phyloP scores from a whole-genome alignment of 305 asterid species.

The Caryopteris hybrid region DNA sequence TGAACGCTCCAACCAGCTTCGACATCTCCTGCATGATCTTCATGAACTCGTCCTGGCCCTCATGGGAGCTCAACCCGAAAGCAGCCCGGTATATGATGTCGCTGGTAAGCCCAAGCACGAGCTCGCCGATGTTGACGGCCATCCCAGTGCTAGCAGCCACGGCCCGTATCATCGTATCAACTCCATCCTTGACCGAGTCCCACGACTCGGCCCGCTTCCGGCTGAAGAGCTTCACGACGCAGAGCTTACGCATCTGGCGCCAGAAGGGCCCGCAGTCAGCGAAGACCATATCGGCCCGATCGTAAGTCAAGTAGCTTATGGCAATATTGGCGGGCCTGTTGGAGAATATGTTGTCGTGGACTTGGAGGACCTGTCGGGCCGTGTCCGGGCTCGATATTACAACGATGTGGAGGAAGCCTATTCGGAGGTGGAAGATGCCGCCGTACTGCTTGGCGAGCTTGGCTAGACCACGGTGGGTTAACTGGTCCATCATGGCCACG shows the following conservation, averaged over 20 bases:
- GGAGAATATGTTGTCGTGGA: slow-evolving; percentile 71
- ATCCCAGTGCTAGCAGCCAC: slow-evolving; percentile 30
- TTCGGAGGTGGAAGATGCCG: slow-evolving; percentile 60
- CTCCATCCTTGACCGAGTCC: slow-evolving; percentile 81
- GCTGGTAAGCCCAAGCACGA: slow-evolving; percentile 63
- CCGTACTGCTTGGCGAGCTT: slow-evolving; percentile 58
- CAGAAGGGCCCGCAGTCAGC: slow-evolving; percentile 87
- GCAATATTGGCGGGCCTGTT: slow-evolving; percentile 81
- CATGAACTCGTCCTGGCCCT: slow-evolving; percentile 70
- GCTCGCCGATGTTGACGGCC: slow-evolving; percentile 61
- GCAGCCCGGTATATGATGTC: slow-evolving; percentile 74
- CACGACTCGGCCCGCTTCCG: slow-evolving; percentile 85
- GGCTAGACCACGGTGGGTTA: slow-evolving; percentile 76
- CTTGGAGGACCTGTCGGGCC: slow-evolving; percentile 78
- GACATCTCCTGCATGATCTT: slow-evolving; percentile 69
- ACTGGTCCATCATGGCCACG: slow-evolving; percentile 49
- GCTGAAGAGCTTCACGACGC: slow-evolving; percentile 83
- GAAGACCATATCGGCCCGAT: slow-evolving; percentile 85
- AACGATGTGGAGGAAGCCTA: slow-evolving; percentile 58
- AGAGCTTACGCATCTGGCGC: slow-evolving; percentile 90
- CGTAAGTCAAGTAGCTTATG: slow-evolving; percentile 66
- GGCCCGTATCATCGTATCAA: slow-evolving; percentile 38
- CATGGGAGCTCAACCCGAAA: slow-evolving; percentile 56
- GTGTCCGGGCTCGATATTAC: slow-evolving; percentile 57
- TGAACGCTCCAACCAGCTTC: slow-evolving; percentile 71